A percentile compares a stretch with the other conserved stretches of the same genome.
These are phyloP conservation scores for Trichosanthes cucumerina DNA, from an alignment of 306 rosid species.

Conservation along the genomic window DNA sequence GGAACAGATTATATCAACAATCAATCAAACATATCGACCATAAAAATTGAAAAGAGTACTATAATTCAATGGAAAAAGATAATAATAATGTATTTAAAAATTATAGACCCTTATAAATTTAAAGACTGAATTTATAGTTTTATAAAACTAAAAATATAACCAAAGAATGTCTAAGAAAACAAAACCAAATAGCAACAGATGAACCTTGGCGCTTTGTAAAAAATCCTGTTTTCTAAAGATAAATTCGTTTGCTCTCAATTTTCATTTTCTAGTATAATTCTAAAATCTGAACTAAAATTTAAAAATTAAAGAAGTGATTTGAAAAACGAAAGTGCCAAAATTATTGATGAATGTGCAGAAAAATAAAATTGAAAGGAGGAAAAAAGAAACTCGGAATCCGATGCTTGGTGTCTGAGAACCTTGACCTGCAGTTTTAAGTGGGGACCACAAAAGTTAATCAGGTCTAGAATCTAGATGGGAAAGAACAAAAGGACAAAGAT, in stretches of 20 bases:
- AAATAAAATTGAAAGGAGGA: neutral
- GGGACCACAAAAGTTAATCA: neutral
- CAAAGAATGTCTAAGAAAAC: too few relatives aligned
- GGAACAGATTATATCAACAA: too few relatives aligned
- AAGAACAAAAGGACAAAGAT: conserved; percentile 1
- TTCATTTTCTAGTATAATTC: neutral
- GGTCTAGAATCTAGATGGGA: conserved; percentile 3
- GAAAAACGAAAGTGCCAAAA: neutral
- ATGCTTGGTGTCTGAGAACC: conserved; percentile 3
- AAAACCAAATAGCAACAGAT: too few relatives aligned
- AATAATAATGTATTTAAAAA: too few relatives aligned
- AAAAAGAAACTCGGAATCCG: neutral
- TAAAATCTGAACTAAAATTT: neutral
- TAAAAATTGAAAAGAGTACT: too few relatives aligned
- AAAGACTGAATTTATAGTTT: too few relatives aligned
- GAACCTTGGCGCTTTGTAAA: neutral
- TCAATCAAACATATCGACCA: too few relatives aligned
- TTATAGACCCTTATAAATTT: too few relatives aligned
- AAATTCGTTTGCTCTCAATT: neutral
- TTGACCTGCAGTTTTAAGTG: neutral
- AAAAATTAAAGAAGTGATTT: neutral
- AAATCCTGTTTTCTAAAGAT: neutral
- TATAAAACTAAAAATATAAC: too few relatives aligned
- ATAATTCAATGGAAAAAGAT: too few relatives aligned
- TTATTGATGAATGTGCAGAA: neutral